These are phyloP conservation scores for Curvularia sp. DNA, from an alignment of 2,329 filamentous ascomycete genomes.

Conservation along the genomic window DNA sequence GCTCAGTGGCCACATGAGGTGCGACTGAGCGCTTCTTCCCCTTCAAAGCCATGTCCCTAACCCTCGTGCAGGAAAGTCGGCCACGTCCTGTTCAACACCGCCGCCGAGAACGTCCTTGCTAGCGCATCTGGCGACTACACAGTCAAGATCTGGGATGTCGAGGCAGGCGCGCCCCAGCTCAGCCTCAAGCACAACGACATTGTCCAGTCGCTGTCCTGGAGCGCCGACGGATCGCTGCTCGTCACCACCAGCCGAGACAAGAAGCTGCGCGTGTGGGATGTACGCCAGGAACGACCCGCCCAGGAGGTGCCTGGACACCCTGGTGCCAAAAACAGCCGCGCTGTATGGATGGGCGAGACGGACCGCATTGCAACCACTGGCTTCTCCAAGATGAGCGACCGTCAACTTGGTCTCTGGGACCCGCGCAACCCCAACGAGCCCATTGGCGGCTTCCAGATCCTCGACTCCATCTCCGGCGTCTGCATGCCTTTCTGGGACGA, in stretches of 20 bases:
- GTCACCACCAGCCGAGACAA: conserved; percentile 97
- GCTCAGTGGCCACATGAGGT: conserved; percentile 87
- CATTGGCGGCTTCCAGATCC: conserved; percentile 85
- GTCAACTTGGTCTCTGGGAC: conserved; percentile 96
- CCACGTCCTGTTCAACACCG: conserved; percentile 96
- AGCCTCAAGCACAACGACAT: conserved; percentile 88
- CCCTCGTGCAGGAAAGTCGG: conserved; percentile 79
- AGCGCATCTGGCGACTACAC: conserved; percentile 94
- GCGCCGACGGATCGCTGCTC: conserved; percentile 82
- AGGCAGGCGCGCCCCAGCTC: conserved; percentile 75
- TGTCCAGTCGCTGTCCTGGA: conserved; percentile 96
- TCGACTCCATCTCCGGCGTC: conserved; percentile 96
- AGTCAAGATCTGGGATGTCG: conserved; percentile 94
- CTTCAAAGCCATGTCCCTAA: conserved; percentile 27
- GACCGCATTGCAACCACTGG: conserved; percentile 95
- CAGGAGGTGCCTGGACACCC: conserved; percentile 86
- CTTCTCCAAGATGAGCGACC: conserved; percentile 98
- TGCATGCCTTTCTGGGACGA: conserved; percentile 99
- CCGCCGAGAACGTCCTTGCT: conserved; percentile 92
- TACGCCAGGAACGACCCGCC: conserved; percentile 85
- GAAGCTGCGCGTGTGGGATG: conserved; percentile 97
- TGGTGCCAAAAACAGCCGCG: conserved; percentile 96
- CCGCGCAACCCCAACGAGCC: conserved; percentile 79
- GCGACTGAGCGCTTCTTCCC: conserved; percentile 37
- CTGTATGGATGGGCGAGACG: conserved; percentile 96